These are phyloP conservation scores for Trypanosoma lewisi DNA, from an alignment of 208 protist species.

Conservation along the genomic window DNA sequence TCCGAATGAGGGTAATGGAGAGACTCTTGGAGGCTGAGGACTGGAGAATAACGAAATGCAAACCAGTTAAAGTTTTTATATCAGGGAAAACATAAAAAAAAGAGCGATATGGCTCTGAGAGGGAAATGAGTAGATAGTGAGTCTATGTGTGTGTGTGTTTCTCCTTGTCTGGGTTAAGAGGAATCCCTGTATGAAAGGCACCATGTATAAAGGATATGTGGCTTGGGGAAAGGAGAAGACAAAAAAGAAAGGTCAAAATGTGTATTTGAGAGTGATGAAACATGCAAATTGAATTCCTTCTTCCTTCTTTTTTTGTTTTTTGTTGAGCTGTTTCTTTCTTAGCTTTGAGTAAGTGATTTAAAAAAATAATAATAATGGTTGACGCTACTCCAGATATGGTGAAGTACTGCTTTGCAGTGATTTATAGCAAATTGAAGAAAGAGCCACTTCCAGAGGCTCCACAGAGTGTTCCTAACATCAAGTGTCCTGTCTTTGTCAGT, in stretches of 20 bases:
- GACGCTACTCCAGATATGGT: slow-evolving; percentile 79
- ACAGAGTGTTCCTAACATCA: slow-evolving; percentile 52
- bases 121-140: no score
- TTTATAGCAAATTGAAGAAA: slow-evolving; percentile 40
- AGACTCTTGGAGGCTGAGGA: background rate
- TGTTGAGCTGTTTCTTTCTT: background rate
- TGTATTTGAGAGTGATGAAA: no score
- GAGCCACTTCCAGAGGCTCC: slow-evolving; percentile 37
- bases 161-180: no score
- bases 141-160: no score
- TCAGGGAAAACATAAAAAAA: background rate
- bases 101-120: no score
- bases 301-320: slow-evolving; percentile 18
- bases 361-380: slow-evolving; percentile 23
- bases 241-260: no score
- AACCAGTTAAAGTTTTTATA: background rate
- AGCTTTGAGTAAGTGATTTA: background rate
- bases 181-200: no score
- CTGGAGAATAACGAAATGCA: background rate
- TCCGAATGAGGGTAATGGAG: slow-evolving; percentile 1
- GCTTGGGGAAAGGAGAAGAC: no score
- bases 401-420: slow-evolving; percentile 81
- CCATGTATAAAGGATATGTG: no score
- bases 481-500: slow-evolving; percentile 78
- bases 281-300: background rate